Base-by-base conservation (phyloP, 495 filamentous ascomycete genomes). In the Baudoinia panamericana region DNA sequence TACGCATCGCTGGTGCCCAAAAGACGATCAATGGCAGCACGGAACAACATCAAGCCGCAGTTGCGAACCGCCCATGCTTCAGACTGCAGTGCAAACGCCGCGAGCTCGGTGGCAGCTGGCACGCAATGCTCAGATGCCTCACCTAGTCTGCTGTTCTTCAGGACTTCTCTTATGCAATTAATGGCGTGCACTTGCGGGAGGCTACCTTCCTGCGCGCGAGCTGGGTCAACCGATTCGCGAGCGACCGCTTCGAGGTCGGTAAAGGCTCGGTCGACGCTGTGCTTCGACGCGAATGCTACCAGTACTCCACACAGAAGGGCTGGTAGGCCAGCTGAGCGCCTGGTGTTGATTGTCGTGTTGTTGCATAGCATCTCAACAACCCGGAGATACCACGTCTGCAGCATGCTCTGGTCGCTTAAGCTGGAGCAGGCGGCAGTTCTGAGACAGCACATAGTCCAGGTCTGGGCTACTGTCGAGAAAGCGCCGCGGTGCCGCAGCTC, bases 141-240 rank as follows among this genome's bases (percentile, higher is more conserved):
- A 8, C 74, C 76, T 10, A 94, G 65, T 16, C 72, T 71, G 4
- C 81, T 78, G 51, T 79, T 84, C 24, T 73, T 82, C 55, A 94
- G 90, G 5, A 90, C 76, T 39, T 86, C 82, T 54, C 87, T 84
- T 30, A 96, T 59, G 46, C 79, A 93, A 48, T 97, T 97, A 47
- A 94, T 67, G 0, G 88, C 84, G 53, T 97, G 90, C 1, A 96
- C 90, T 61, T 95, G 90, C 11, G 86, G 80, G 11, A 96, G 58
- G 3, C 51, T 52, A 16, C 48, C 51, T 23, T 59, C 51, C 38
- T 84, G 74, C 2, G 71, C 70, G 19, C 68, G 54, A n/a, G 62
- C 55, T 23, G 59, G 55, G 36, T 73, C 59, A 0, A 63, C 56
- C 15, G 64, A 51, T 5, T 70, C 70, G 4, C 65, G 54, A n/a